Base-by-base conservation (phyloP, 2,329 filamentous ascomycete genomes). In the Diaporthe nobilis region DNA sequence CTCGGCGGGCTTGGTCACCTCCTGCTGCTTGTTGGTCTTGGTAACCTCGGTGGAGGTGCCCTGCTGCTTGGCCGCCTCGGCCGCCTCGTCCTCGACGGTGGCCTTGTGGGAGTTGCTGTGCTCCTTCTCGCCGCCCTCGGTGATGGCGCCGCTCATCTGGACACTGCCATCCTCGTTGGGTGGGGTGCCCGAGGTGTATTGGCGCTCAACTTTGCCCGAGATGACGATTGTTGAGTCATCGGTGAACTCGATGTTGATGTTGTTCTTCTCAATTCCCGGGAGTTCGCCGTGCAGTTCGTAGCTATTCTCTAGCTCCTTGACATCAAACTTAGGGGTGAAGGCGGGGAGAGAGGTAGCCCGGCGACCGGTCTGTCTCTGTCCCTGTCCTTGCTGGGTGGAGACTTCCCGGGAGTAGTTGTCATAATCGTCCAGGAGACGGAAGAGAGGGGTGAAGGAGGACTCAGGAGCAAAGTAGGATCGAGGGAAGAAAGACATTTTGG, bases 201-300 rank as follows among this genome's bases (percentile, higher is more conserved):
- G 86, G 79, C 92, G 90, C 85, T 95, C 94, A 74, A 91, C 89
- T 78, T 88, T 91, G 81, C 94, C 94, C 75, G 90, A 91, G 82
- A 97, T 88, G 78, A 91, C 88, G 58, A 96, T 86, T 22, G 93
- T 95, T 85, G 94, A 92, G 57, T 89, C 87, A 82, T 96, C 94
- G 75, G 91, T 92, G 88, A 96, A 96, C 82, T 96, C 94, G 82
- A 96, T 94, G 82, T 89, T 87, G 81, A 97, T 87, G 81, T 95
- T 88, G 80, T 94, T 91, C 85, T 94, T 94, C 77, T 90, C 90
- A 79, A 96, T 87, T 73, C 94, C 94, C 0, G 94, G 92, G 8
- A 96, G 90, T 84, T 96, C 94, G 80, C 94, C 94, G 80, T 96
- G 91, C 28, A 96, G 92, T 84, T 96, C 92, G 82, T 95, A 96